Conservation (phyloP, 805 yeast genomes). For the Candida rishiriensis region DNA sequence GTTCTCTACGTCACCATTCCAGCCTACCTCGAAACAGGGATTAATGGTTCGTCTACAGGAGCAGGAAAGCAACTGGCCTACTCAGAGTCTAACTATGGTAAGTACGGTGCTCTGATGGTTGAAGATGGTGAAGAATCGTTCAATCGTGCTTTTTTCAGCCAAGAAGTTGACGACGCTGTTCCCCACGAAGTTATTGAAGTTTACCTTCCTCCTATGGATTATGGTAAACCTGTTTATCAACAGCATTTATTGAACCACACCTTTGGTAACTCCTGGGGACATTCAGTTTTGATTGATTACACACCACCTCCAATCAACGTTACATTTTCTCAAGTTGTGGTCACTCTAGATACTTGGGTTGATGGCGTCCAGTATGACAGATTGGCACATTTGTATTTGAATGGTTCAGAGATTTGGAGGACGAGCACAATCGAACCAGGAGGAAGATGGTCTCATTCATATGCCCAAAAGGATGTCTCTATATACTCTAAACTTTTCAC, state of each 20-base stretch:
- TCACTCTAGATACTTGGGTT: slow-evolving; percentile 48
- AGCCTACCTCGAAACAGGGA: too few relatives aligned
- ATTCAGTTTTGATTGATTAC: slow-evolving; percentile 41
- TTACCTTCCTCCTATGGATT: slow-evolving; percentile 24
- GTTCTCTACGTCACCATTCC: too few relatives aligned
- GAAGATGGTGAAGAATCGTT: background rate
- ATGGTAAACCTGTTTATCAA: slow-evolving; percentile 36
- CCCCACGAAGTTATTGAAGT: slow-evolving; percentile 30
- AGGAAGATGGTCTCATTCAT: slow-evolving; percentile 42
- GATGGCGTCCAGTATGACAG: slow-evolving; percentile 64
- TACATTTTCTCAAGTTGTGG: slow-evolving; percentile 47
- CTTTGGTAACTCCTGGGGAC: slow-evolving; percentile 61
- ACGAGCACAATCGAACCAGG: slow-evolving; percentile 82
- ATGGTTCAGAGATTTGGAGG: slow-evolving; percentile 73
- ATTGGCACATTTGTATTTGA: slow-evolving; percentile 56
- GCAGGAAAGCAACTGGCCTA: too few relatives aligned
- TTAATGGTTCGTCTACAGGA: too few relatives aligned
- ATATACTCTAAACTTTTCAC: slow-evolving; percentile 47
- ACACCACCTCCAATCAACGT: slow-evolving; percentile 40
- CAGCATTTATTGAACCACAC: slow-evolving; percentile 39
- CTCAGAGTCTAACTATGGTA: too few relatives aligned
- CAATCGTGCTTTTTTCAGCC: background rate
- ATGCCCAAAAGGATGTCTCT: slow-evolving; percentile 60
- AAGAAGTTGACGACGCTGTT: slow-evolving; percentile 1
- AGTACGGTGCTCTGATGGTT: too few relatives aligned